Base-by-base conservation (phyloP, 2,329 filamentous ascomycete species). In the Exophiala mesophila region DNA sequence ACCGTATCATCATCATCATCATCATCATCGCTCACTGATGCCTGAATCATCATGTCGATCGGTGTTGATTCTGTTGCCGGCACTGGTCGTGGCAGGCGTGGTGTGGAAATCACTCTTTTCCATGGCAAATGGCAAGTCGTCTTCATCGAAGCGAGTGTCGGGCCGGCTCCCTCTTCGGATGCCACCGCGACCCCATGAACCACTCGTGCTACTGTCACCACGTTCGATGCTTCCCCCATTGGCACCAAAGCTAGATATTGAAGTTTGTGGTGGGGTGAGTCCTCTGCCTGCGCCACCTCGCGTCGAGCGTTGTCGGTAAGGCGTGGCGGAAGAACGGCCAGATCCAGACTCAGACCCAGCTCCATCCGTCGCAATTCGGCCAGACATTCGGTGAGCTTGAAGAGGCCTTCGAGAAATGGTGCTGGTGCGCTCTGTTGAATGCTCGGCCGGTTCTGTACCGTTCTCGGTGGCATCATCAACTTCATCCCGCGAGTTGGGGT, bases 101-200 rank as follows among this genome's bases (percentile, higher is more conserved):
- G 42, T 51, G 24, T 51, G 36, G 31, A 51, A 51, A 33, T 50
- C 50, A 37, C 53, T 55, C 35, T 36, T 47, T 23, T 55, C 53
- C 47, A 55, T 54, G 6, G 52, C 46, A 43, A 55, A 55, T 17
- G 53, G 51, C 5, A 54, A 49, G n/a, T 55, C 53, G 18, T 54
- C 51, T 13, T 55, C 53, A 24, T 55, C 53, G 29, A 48, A 36
- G 12, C 44, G 50, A 32, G 40, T 49, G 19, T 55, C 53, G 15
- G 53, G 53, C 36, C 51, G 49, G 39, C 44, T 50, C 32, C 41
- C 39, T 13, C 44, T 44, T 29, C 45, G 43, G 32, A 49, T 40
- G 26, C 49, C 51, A 7, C 41, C 39, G 40, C 51, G 30, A 29
- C 35, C 38, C 53, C 53, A 55, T 16, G 46, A 50, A 10, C 30